Evolutionary conservation across 768 basidiomycete species (phyloP), one percentile per base, ranked within the genome.

Genomic region (Udeniomyces megalosporus): DNA sequence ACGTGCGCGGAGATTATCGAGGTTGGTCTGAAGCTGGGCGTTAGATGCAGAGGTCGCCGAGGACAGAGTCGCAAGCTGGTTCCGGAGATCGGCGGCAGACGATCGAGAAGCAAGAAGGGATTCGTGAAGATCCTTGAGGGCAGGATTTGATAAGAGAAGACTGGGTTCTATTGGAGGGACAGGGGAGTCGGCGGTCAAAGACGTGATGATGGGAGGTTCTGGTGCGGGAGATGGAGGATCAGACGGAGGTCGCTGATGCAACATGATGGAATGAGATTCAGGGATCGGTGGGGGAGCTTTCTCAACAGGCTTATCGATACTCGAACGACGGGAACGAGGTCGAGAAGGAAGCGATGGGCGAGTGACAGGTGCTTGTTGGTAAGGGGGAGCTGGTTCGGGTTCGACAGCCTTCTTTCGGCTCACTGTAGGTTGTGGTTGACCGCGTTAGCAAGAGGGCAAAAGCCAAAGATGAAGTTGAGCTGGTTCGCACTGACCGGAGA

Each of bases 1-100:
- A 63, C 79, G 77, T 51, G 79, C 80, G 29, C 90, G 81, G 54
- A 84, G 80, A 20, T 80, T 78, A 44, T 84, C 83, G 42, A 96
- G 78, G 68, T 90, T 84, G 22, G 72, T 71, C 70, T 87, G 83
- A n/a, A 95, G 78, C 29, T 77, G 74, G 35, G 79, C 76, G 68
- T 81, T 85, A 29, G 71, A 67, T 31, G 68, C 66, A 1, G 66
- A 66, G 20, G 54, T 51, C 31, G 61, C 49, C 7, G 56, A 22
- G 11, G 54, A 57, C 10, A 48, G 26, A 26, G 55, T 53, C 24
- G 54, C 44, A 29, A 63, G 61, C 55, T 63, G 61, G 22, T 28
- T 42, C n/a, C 46, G 55, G 26, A 63, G 48, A 45, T 63, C 61
- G 55, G 47, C 50, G 15, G 48, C 55, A n/a, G 55, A 42, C 14